Percentiles rank a stretch among this genome's conserved stretches.
Evolutionary conservation across 352 stramenopile genomes (phyloP).

Genomic region (Phytophthora fragariae): DNA sequence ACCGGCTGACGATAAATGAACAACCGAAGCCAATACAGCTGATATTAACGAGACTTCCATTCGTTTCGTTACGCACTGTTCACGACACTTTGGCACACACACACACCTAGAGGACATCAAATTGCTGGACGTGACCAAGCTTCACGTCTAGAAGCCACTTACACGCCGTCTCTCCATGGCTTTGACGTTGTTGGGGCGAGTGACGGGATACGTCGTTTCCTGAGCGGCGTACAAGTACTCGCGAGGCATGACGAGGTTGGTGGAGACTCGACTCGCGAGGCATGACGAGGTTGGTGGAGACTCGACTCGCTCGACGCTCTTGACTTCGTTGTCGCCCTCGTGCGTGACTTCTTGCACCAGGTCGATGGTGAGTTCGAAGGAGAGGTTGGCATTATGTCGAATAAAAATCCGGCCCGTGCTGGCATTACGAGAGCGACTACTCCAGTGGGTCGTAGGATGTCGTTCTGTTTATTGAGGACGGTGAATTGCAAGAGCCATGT

Average conservation of each 20-base stretch:
- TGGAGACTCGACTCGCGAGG: constrained; percentile 55
- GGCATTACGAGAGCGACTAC: constrained; percentile 56
- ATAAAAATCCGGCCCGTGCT: constrained; percentile 49
- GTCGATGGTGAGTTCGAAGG: too few relatives aligned
- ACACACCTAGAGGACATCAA: neutral
- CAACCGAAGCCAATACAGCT: too few relatives aligned
- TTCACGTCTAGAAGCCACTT: constrained; percentile 30
- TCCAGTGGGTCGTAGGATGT: constrained; percentile 63
- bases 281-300: too few relatives aligned
- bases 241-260: too few relatives aligned
- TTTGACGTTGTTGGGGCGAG: constrained; percentile 28
- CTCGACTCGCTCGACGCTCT: too few relatives aligned
- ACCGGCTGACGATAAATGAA: too few relatives aligned
- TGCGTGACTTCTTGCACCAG: too few relatives aligned
- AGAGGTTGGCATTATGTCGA: constrained; percentile 16
- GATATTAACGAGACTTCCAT: constrained; percentile 11
- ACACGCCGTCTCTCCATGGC: constrained; percentile 55
- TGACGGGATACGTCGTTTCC: constrained; percentile 22
- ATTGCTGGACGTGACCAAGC: neutral
- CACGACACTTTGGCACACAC: constrained; percentile 17
- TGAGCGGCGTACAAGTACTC: constrained; percentile 42
- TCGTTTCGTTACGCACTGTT: constrained; percentile 23
- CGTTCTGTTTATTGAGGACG: constrained; percentile 37
- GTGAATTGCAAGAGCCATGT: neutral
- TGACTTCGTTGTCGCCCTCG: too few relatives aligned